These are phyloP conservation scores for Bertia moriformis DNA, from an alignment of 2,329 filamentous ascomycete genomes.

Conservation along the genomic window DNA sequence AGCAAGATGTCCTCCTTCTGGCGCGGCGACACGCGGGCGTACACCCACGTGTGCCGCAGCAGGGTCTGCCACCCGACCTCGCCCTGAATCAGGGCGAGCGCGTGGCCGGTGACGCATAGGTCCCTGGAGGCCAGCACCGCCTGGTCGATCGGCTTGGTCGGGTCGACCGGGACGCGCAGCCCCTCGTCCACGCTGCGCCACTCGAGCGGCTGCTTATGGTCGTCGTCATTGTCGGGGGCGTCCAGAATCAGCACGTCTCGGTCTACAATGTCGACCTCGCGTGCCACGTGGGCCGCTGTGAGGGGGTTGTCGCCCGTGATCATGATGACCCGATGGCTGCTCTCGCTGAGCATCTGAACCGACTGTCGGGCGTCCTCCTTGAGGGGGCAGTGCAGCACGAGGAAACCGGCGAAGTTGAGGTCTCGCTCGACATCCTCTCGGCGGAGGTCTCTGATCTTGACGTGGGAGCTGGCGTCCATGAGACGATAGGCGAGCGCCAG, in stretches of 20 bases:
- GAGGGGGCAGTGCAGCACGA: constrained; percentile 85
- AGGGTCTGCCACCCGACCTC: constrained; percentile 63
- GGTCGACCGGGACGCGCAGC: constrained; percentile 71
- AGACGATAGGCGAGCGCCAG: constrained; percentile 88
- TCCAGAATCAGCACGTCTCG: constrained; percentile 89
- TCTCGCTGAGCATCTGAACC: constrained; percentile 95
- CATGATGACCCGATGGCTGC: constrained; percentile 96
- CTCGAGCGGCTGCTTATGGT: constrained; percentile 64
- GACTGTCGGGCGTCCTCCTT: constrained; percentile 92
- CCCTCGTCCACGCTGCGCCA: constrained; percentile 95
- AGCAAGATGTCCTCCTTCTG: constrained; percentile 97
- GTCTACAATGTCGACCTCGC: constrained; percentile 93
- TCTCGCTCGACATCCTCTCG: constrained; percentile 79
- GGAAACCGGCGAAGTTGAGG: constrained; percentile 81
- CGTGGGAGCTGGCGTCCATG: constrained; percentile 58
- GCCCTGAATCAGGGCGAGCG: constrained; percentile 73
- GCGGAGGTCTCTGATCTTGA: constrained; percentile 92
- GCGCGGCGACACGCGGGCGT: constrained; percentile 93
- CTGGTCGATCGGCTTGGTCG: constrained; percentile 63
- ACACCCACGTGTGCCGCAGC: constrained; percentile 87
- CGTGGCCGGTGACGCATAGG: constrained; percentile 90
- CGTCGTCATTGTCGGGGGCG: constrained; percentile 70
- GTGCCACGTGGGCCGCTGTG: constrained; percentile 87
- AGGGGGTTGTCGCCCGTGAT: constrained; percentile 97
- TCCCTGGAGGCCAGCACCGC: constrained; percentile 76